Evolutionary conservation across 495 filamentous ascomycete species (phyloP), one percentile per base, ranked within the genome.

Genomic region (Hypomontagnella submonticulosa): DNA sequence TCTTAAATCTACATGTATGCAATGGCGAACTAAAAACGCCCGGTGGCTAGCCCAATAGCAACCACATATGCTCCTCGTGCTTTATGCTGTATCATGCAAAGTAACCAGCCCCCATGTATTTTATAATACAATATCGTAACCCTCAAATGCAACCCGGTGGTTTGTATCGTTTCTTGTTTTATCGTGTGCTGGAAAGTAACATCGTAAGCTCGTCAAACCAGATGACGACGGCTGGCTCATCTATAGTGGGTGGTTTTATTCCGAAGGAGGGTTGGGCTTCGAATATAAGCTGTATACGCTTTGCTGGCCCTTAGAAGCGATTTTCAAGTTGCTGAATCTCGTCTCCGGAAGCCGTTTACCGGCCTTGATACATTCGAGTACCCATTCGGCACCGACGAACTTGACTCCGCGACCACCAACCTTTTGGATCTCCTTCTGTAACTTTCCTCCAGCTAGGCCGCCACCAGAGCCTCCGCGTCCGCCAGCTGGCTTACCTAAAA

Each of bases 321-420:
- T 67, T 68, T 84, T 84, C 67, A 91, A 63, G 51, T 79, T 79
- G 33, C 79, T 79, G 74, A 94, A 97, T 61, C 82, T 77, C 2
- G 86, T 80, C 74, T 97, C 94, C 4, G 91, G 80, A 38, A 95
- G 79, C 42, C 92, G 80, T 73, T 85, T 92, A 8, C 87, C 89
- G 0, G 83, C 86, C 61, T 88, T 89, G 50, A 97, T 81, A 76
- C 92, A 92, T 71, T 96, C 90, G 32, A 94, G 72, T 3, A 87
- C 87, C 93, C 95, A 98, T 65, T 96, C 89, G 11, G 89, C 91
- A 37, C 82, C 83, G 47, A 99, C 91, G 72, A 88, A 91, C 81
- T 87, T 96, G n/a, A 97, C 79, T 10, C 84, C 87, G 47, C 80
- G 79, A 3, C 87, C 88, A 16, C 87, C 84, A 3, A 88, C 80